phyloP scores from a whole-genome alignment of 1,284 basidiomycete species.

The Pisolithus thermaeus region DNA sequence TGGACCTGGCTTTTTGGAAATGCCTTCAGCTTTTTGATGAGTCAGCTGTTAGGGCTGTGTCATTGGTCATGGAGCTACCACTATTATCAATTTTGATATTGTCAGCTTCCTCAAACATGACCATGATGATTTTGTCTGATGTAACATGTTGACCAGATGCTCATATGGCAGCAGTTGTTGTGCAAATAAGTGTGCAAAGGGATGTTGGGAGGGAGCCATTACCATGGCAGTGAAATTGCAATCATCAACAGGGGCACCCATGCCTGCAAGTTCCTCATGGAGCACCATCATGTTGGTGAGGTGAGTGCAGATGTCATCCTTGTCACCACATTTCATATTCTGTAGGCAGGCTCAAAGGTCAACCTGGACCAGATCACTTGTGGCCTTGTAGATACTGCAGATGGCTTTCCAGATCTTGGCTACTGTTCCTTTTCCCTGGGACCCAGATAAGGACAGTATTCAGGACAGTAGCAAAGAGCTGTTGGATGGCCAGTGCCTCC shows the following conservation, averaged over 20 bases:
- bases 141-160: slow-evolving; percentile 14
- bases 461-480: no score
- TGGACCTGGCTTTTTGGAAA: background rate
- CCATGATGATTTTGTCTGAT: slow-evolving; percentile 18
- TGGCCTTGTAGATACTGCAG: no score
- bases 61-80: background rate
- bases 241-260: slow-evolving; percentile 28
- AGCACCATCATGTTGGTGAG: background rate
- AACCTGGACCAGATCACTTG: no score
- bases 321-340: background rate
- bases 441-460: no score
- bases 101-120: slow-evolving; percentile 27
- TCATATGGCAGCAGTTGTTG: slow-evolving; percentile 17
- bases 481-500: no score
- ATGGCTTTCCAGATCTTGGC: no score
- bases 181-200: slow-evolving; percentile 27
- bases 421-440: no score
- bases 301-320: background rate
- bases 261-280: slow-evolving; percentile 22
- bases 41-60: background rate
- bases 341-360: background rate
- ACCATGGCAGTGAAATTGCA: slow-evolving; percentile 29
- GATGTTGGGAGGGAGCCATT: slow-evolving; percentile 26
- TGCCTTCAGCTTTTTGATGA: background rate
- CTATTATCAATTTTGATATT: slow-evolving; percentile 9